Percentiles rank a stretch among this genome's conserved stretches.
phyloP scores from a whole-genome alignment of 2,329 filamentous ascomycete species.

The Boeremia exigua region DNA sequence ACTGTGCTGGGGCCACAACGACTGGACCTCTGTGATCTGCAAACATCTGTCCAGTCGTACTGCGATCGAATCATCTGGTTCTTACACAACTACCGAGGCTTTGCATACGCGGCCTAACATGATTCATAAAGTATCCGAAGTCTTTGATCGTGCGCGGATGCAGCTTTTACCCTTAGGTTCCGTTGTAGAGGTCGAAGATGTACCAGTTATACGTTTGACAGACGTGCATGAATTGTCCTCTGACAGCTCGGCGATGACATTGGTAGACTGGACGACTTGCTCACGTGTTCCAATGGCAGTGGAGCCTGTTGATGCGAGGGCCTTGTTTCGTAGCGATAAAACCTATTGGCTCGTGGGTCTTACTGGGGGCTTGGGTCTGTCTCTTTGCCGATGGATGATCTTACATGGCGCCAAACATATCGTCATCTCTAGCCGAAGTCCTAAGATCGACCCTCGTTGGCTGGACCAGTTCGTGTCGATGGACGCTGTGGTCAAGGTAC shows the following conservation, averaged over 20 bases:
- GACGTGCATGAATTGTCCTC: no score
- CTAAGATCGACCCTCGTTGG: slow-evolving; percentile 38
- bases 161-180: no score
- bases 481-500: slow-evolving; percentile 9
- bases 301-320: neutral
- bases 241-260: neutral
- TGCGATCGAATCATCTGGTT: neutral
- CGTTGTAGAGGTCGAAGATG: no score
- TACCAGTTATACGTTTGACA: no score
- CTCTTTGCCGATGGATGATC: slow-evolving; percentile 31
- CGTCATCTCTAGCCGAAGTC: slow-evolving; percentile 49
- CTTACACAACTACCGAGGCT: neutral
- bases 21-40: neutral
- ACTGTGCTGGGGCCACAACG: neutral
- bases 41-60: neutral
- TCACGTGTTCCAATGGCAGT: neutral
- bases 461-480: neutral
- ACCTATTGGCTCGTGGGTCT: slow-evolving; percentile 32
- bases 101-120: no score
- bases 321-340: slow-evolving; percentile 8
- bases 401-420: slow-evolving; percentile 28
- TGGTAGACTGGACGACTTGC: neutral
- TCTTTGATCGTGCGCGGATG: no score
- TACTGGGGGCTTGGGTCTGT: slow-evolving; percentile 26
- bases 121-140: no score